Evolutionary conservation across 495 filamentous ascomycete genomes (phyloP).

Genomic region (Aspergillus diversus): DNA sequence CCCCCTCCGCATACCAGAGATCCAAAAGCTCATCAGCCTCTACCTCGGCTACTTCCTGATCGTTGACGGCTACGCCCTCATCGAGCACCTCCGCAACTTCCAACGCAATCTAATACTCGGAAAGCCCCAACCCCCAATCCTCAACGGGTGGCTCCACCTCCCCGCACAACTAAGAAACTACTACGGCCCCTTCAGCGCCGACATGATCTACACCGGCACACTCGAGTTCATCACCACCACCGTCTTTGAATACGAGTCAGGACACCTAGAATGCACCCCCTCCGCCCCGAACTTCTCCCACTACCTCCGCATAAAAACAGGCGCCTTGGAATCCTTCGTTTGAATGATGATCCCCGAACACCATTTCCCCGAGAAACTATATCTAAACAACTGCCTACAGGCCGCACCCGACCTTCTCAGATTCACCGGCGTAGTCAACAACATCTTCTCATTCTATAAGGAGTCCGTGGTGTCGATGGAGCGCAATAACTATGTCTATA

Average conservation of each 20-base stretch:
- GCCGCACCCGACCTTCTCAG: slow-evolving; percentile 10
- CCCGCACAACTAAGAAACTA: not conserved
- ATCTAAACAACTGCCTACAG: slow-evolving; percentile 10
- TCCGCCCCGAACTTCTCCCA: slow-evolving; percentile 9
- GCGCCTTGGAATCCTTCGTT: slow-evolving; percentile 13
- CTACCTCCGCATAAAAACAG: slow-evolving; percentile 18
- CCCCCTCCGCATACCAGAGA: no score
- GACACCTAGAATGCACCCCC: not conserved
- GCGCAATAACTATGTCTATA: slow-evolving; percentile 18
- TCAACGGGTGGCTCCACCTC: not conserved
- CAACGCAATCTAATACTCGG: no score
- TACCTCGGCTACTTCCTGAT: no score
- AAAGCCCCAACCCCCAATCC: not conserved
- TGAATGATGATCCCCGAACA: slow-evolving; percentile 13
- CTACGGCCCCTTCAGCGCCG: slow-evolving; percentile 1
- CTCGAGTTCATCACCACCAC: slow-evolving; percentile 12
- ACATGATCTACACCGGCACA: slow-evolving; percentile 9
- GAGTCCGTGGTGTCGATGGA: slow-evolving; percentile 14
- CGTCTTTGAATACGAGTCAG: slow-evolving; percentile 5
- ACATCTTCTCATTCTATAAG: slow-evolving; percentile 25
- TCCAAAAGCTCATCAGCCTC: no score
- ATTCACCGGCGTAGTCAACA: slow-evolving; percentile 13
- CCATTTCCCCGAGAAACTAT: slow-evolving; percentile 15
- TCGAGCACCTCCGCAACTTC: no score
- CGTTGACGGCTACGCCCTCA: no score